Conservation (phyloP, 2,329 filamentous ascomycete genomes). For the Phoma sp. region DNA sequence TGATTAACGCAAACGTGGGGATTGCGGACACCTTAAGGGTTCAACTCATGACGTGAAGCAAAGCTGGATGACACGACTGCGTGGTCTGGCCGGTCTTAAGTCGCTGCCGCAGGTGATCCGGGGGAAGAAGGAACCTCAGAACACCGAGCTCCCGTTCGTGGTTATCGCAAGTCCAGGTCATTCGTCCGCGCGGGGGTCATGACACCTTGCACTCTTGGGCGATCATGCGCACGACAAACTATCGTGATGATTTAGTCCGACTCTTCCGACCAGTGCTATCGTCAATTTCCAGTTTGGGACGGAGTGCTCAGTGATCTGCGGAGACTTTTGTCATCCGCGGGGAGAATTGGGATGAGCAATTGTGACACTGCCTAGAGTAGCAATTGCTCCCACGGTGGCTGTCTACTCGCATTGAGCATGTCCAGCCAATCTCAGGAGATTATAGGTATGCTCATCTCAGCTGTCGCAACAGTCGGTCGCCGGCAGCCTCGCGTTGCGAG, state of each 20-base stretch:
- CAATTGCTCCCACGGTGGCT: constrained; percentile 2
- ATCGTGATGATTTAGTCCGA: constrained; percentile 15
- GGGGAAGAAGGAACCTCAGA: constrained; percentile 15
- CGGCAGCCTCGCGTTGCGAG: constrained; percentile 15
- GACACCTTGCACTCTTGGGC: constrained; percentile 17
- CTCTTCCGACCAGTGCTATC: constrained; percentile 12
- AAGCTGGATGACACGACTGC: constrained; percentile 10
- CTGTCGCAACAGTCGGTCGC: constrained; percentile 14
- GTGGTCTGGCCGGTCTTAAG: constrained; percentile 12
- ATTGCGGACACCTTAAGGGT: neutral
- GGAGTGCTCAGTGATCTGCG: neutral
- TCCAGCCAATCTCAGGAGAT: constrained; percentile 5
- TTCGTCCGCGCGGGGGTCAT: constrained; percentile 28
- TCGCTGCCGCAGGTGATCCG: constrained; percentile 17
- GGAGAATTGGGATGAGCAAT: neutral
- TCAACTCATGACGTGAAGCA: constrained; percentile 13
- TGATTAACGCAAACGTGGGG: constrained; percentile 2
- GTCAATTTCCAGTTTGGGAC: neutral
- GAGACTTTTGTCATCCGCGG: constrained; percentile 9
- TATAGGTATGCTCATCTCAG: constrained; percentile 16
- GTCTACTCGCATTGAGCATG: neutral
- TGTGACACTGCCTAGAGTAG: neutral
- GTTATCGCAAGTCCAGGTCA: constrained; percentile 15
- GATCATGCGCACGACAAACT: constrained; percentile 14
- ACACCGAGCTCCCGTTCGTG: constrained; percentile 23